Base-by-base conservation (phyloP, 2,329 filamentous ascomycete species). In the Cladosporium sp. region DNA sequence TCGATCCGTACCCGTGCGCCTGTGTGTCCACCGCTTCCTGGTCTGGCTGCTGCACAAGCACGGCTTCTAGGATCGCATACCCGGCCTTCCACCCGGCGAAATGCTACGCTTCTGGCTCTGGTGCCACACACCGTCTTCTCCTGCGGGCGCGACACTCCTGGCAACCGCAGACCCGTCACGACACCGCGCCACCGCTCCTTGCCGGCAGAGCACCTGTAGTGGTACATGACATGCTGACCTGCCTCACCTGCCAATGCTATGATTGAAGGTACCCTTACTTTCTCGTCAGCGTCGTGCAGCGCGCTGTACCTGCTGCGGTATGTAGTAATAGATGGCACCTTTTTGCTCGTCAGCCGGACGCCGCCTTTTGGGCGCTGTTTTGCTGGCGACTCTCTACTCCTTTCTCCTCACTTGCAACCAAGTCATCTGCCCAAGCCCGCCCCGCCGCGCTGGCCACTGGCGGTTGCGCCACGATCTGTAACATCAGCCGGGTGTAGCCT, bases 171-270 rank as follows among this genome's bases (percentile, higher is more conserved):
- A 23, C 37, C 57, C 49, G 57, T 60, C 57, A 60, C 58, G 26
- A 50, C 58, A 31, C 58, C 44, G 26, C 59, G 59, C 59, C 44
- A 46, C 58, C 58, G 58, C 58, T 61, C 58, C 58, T 49, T 61
- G 40, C 46, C 58, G 37, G 40, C 57, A 60, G 57, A 16, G 29
- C 35, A 40, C 26, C 46, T 28, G 46, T n/a, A 35, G 58, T 61
- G 29, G 21, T 62, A 62, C 60, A 44, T 62, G 60, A 62, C 60
- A 62, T 40, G 57, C 57, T 62, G 59, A 62, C 59, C 57, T 31
- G 46, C 21, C 49, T 37, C 40, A 49, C 57, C 31, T 57, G 55
- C 37, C 18, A 44, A 44, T 44, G 37, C 55, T 57, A 57, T 57
- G 23, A 31, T 50, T 52, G 23, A 23, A 37, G 21, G 40, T 46